A percentile compares a stretch with the other conserved stretches of the same genome.
phyloP scores from a whole-genome alignment of 768 basidiomycete species.

The Pulveroboletus sp. region DNA sequence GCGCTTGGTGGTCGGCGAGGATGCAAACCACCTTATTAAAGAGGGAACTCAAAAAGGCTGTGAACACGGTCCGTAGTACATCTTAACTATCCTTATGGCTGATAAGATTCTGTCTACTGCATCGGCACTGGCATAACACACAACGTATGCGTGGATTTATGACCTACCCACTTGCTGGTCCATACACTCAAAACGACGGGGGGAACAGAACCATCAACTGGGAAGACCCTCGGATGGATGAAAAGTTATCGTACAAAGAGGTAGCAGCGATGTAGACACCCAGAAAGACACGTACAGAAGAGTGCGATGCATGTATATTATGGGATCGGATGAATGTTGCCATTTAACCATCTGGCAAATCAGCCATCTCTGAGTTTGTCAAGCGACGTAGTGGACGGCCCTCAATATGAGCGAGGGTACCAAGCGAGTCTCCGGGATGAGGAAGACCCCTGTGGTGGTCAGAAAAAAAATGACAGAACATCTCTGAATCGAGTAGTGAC shows the following conservation, averaged over 20 bases:
- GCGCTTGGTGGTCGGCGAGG: not conserved
- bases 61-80: not conserved
- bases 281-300: not conserved
- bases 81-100: not conserved
- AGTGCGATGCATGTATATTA: not conserved
- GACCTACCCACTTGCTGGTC: not conserved
- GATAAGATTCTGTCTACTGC: not conserved
- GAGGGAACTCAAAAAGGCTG: not conserved
- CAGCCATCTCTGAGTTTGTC: constrained; percentile 1
- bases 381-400: not conserved
- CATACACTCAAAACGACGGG: not conserved
- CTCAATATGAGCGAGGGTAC: constrained; percentile 1
- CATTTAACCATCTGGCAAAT: not conserved
- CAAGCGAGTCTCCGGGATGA: not conserved
- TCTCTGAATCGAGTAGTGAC: not conserved
- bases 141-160: not conserved
- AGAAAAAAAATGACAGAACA: constrained; percentile 1
- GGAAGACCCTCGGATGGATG: not conserved
- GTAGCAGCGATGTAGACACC: not conserved
- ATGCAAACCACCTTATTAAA: not conserved
- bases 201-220: not conserved
- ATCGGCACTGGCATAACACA: not conserved
- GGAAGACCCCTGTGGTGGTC: not conserved
- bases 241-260: not conserved
- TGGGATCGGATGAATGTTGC: not conserved